These are phyloP conservation scores for Botrytis pseudocinerea DNA, from an alignment of 2,329 filamentous ascomycete genomes.

Conservation along the genomic window DNA sequence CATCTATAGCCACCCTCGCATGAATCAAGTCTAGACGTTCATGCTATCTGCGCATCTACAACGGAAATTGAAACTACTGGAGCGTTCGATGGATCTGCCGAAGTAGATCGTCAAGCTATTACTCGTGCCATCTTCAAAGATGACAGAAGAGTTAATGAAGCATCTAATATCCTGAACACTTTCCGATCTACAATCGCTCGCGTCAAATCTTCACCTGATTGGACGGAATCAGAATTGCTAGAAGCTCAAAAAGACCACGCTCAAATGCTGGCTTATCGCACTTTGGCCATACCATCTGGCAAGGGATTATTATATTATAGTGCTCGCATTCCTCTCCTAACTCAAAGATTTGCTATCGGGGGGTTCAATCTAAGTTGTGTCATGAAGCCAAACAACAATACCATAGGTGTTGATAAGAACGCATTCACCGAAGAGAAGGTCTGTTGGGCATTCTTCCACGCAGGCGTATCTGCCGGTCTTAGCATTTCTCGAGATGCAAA, in stretches of 20 bases:
- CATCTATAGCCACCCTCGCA: slow-evolving; percentile 58
- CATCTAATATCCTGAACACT: slow-evolving; percentile 80
- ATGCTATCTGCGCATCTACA: slow-evolving; percentile 67
- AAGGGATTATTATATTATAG: slow-evolving; percentile 87
- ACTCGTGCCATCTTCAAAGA: slow-evolving; percentile 88
- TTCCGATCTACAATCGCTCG: slow-evolving; percentile 77
- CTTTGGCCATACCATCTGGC: slow-evolving; percentile 83
- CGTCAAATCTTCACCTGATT: slow-evolving; percentile 70
- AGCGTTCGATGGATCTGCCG: slow-evolving; percentile 74
- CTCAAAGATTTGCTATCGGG: slow-evolving; percentile 84
- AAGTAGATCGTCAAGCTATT: slow-evolving; percentile 78
- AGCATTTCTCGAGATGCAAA: slow-evolving; percentile 87
- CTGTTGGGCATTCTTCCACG: slow-evolving; percentile 98
- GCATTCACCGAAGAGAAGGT: slow-evolving; percentile 94
- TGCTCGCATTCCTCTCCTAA: slow-evolving; percentile 82
- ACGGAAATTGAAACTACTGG: slow-evolving; percentile 59
- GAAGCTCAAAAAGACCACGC: slow-evolving; percentile 92
- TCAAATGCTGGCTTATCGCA: slow-evolving; percentile 81
- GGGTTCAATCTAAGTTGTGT: slow-evolving; percentile 91
- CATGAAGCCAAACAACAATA: slow-evolving; percentile 89
- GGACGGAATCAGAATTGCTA: slow-evolving; percentile 82
- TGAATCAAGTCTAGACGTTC: slow-evolving; percentile 70
- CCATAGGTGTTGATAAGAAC: slow-evolving; percentile 86
- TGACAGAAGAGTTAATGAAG: slow-evolving; percentile 86
- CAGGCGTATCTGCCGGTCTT: slow-evolving; percentile 88